phyloP scores from a whole-genome alignment of 495 filamentous ascomycete genomes.

The Xylaria longipes region DNA sequence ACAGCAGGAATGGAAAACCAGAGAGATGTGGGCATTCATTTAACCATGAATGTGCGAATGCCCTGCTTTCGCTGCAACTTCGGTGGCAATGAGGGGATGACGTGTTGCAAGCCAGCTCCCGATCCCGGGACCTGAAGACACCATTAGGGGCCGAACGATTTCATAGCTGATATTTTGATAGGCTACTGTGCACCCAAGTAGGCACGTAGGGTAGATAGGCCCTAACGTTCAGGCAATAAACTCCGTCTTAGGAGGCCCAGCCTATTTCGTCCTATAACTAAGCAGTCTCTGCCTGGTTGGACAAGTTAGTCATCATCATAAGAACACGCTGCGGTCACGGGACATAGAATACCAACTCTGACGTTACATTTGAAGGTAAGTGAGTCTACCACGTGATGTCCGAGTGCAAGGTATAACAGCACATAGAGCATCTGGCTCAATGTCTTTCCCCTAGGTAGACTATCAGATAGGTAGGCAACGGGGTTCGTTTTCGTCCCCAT shows the following conservation, averaged over 20 bases:
- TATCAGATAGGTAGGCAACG: not conserved
- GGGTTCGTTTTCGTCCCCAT: not conserved
- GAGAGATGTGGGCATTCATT: too few species aligned
- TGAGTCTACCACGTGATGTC: not conserved
- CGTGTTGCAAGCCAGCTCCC: slow-evolving; percentile 14
- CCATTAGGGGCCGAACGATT: not conserved
- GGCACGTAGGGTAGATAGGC: not conserved
- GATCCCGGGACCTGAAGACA: not conserved
- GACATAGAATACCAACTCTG: not conserved
- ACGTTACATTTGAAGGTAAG: not conserved
- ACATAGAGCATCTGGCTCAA: not conserved
- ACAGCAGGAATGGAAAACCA: not conserved
- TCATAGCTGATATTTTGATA: not conserved
- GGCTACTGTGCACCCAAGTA: not conserved
- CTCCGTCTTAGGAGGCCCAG: not conserved
- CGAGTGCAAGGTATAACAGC: not conserved
- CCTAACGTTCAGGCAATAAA: not conserved
- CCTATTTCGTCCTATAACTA: not conserved
- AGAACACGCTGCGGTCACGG: not conserved
- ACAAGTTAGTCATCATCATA: not conserved
- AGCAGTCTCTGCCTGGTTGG: not conserved
- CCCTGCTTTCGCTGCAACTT: not conserved
- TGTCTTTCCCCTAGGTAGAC: not conserved
- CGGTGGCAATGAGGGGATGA: not conserved
- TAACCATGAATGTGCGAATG: not conserved